These are phyloP conservation scores for Rutidosis leptorrhynchoides DNA, from an alignment of 129 eudicot genomes.

Conservation along the genomic window DNA sequence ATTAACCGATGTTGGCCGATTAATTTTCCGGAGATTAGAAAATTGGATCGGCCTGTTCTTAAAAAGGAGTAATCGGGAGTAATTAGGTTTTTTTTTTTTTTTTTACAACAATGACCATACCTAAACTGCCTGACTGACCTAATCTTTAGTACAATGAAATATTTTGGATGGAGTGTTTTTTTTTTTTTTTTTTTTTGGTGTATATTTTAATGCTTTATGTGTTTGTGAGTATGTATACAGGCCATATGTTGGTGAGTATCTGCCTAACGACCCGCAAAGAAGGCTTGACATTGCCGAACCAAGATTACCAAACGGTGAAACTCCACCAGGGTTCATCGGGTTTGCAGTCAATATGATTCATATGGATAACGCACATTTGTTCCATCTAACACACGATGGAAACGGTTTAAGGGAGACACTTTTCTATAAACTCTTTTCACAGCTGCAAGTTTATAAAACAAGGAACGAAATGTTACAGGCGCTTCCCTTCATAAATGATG, in stretches of 20 bases:
- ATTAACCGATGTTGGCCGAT: too few species aligned
- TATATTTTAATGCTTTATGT: conserved; percentile 18
- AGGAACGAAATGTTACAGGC: conserved; percentile 66
- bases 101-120: too few species aligned
- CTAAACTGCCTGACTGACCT: not conserved
- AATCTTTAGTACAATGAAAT: not conserved
- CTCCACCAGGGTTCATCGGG: conserved; percentile 77
- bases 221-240: conserved; percentile 32
- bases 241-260: conserved; percentile 63
- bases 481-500: conserved; percentile 49
- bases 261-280: conserved; percentile 69
- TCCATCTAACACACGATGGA: conserved; percentile 45
- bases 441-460: conserved; percentile 65
- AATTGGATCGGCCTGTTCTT: too few species aligned
- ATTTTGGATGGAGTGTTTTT: conserved; percentile 5
- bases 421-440: conserved; percentile 67
- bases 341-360: conserved; percentile 85
- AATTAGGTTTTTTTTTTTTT: too few species aligned
- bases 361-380: conserved; percentile 43
- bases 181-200: conserved; percentile 5
- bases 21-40: too few species aligned
- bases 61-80: too few species aligned
- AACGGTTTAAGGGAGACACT: conserved; percentile 83
- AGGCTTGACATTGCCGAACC: conserved; percentile 72
- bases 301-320: conserved; percentile 63